Evolutionary conservation across 768 basidiomycete species (phyloP), one percentile per base, ranked within the genome.

Genomic region (Lactifluus subvellereus): DNA sequence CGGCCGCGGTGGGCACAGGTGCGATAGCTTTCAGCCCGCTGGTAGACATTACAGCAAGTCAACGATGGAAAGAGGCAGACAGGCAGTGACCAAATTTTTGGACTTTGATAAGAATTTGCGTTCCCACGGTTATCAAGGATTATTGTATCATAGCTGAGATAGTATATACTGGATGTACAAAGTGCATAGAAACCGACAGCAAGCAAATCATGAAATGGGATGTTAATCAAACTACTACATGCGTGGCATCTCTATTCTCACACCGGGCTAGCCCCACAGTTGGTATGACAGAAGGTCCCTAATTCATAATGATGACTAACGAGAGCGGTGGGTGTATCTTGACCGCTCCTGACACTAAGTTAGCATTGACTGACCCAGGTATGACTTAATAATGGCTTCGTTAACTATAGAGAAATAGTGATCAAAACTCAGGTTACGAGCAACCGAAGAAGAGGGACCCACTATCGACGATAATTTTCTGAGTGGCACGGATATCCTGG

Each of bases 1-100:
- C 96, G 16, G 85, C 78, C 67, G 96, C 94, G 48, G 92, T 97
- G 52, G 97, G 97, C 56, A 99, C 96, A n/a, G 97, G 97, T 55
- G 97, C 91, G 73, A 99, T 99, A 52, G 90, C 88, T 79, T 98
- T 98, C 70, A 98, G 82, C 60, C 93, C 91, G 74, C 89, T 92
- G 56, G 91, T 90, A 73, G 91, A 91, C 82, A 84, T 84, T 27
- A 27, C 27, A 27, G 27, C 3, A 27, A 27, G 27, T 27, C 27
- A 27, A 27, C 27, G 27, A 27, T 27, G 27, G 27, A 27, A 22
- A 27, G 27, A 27, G 27, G 2, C 27, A 37, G 10, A 8, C 35
- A 37, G 10, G 1, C 35, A 37, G 35, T 37, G 2, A 10, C 35
- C 4, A 10, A 48, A 48, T 48, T 48, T 48, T 48, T 48, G 27